Evolutionary conservation across 2,329 filamentous ascomycete genomes (phyloP), one percentile per base, ranked within the genome.

Genomic region (Chaetomium strumarium): DNA sequence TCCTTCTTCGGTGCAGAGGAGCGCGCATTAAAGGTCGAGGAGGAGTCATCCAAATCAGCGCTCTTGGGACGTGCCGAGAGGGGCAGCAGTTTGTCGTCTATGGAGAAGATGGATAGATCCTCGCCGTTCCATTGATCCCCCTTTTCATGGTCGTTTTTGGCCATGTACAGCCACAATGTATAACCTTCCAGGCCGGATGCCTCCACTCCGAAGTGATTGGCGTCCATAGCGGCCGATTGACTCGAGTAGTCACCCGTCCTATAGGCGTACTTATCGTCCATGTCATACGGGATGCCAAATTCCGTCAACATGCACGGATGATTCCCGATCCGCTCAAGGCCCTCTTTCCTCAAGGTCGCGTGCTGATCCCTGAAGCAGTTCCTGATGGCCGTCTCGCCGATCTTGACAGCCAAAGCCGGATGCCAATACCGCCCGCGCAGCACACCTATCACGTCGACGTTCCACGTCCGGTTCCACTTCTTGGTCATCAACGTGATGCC

Each of bases 71-170:
- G 55, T 6, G 76, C 66, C 2, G 79, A 80, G 37, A 75, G 64
- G 2, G 79, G 76, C 37, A 85, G 66, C 14, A 75, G 70, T 50
- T 83, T 84, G 68, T 99, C 95, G 65, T 99, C 91, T 5, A 81
- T 62, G 0, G 90, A 96, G 66, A 84, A 86, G 50, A 99, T 93
- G 5, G 91, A 96, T 33, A 99, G 72, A 67, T 99, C 93, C 68
- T 99, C 93, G 43, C 93, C 93, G 61, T 99, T 99, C 93, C 93
- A 99, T 59, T 90, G 83, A 63, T 99, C 93, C 50, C 93, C 93
- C 71, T 88, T 85, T 64, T 85, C 76, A 66, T 99, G 93, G 56
- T 86, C 85, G 66, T 97, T 99, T 78, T 79, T 79, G 17, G 81
- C 79, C 56, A 82, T 83, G 68, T 99, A 99, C 1, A 90, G 75